A percentile compares a stretch with the other conserved stretches of the same genome.
Evolutionary conservation across 1,139 yeast genomes (phyloP).

Genomic region (Pneumocystis jirovecii): DNA sequence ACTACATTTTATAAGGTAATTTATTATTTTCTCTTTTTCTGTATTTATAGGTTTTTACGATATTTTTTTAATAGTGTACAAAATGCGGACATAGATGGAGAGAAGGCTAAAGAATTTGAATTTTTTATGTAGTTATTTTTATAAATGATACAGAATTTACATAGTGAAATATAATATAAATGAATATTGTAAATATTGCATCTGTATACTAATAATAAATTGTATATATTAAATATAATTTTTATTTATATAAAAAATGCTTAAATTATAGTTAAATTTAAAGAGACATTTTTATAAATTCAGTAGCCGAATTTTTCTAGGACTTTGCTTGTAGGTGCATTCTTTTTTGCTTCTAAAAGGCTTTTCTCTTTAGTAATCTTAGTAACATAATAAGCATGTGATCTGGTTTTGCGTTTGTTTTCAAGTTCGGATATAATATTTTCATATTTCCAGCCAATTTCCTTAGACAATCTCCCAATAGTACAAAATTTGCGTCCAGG

Average conservation of each 20-base stretch:
- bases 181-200: background rate
- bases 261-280: background rate
- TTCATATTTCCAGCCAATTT: conserved; percentile 99
- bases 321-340: conserved; percentile 27
- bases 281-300: background rate
- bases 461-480: conserved; percentile 84
- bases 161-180: background rate
- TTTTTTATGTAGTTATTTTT: background rate
- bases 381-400: conserved; percentile 98
- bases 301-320: background rate
- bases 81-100: conserved; percentile 93
- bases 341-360: conserved; percentile 69
- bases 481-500: conserved; percentile 99
- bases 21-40: background rate
- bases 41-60: background rate
- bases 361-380: conserved; percentile 93
- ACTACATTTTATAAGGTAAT: conserved; percentile 60
- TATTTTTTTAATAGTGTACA: conserved; percentile 38
- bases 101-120: conserved; percentile 42
- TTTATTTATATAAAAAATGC: background rate
- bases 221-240: background rate
- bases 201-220: background rate
- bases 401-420: conserved; percentile 98
- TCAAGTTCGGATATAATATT: conserved; percentile 93
- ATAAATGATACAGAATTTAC: background rate